A percentile compares a stretch with the other conserved stretches of the same genome.
Conservation (phyloP, 441 rosid genomes). For the Adansonia gregorii region DNA sequence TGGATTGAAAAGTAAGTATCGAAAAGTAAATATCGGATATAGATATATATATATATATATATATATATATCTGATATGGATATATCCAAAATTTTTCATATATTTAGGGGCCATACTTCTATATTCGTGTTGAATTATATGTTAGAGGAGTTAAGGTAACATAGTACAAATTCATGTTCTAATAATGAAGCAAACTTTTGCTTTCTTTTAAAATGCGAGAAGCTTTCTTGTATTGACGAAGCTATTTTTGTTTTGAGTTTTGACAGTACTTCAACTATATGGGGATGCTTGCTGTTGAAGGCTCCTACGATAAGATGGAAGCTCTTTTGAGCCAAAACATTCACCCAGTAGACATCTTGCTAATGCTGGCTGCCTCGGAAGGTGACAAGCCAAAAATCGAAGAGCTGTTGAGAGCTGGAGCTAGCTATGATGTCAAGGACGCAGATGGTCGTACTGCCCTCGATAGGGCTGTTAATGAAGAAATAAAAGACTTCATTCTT, state of each 20-base stretch:
- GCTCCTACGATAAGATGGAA: conserved; percentile 83
- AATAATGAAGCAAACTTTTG: not conserved
- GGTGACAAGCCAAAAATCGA: conserved; percentile 85
- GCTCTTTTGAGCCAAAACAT: conserved; percentile 74
- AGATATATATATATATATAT: no score
- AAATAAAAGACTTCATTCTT: conserved; percentile 66
- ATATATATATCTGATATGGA: no score
- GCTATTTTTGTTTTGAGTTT: no score
- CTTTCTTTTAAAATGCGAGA: not conserved
- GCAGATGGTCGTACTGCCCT: conserved; percentile 80
- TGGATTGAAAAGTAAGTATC: no score
- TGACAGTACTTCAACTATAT: conserved; percentile 84
- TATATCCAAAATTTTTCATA: no score
- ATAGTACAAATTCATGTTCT: no score
- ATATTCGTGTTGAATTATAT: no score
- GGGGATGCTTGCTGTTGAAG: conserved; percentile 96
- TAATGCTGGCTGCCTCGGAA: conserved; percentile 79
- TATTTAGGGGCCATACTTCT: no score
- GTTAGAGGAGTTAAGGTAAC: no score
- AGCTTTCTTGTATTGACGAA: not conserved
- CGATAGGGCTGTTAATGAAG: conserved; percentile 62
- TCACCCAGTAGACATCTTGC: conserved; percentile 85
- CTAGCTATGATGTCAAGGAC: conserved; percentile 62
- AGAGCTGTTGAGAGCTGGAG: conserved; percentile 89
- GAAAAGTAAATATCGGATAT: no score